Evolutionary conservation across 2,329 filamentous ascomycete species (phyloP).

Genomic region (Neocucurbitaria cava): DNA sequence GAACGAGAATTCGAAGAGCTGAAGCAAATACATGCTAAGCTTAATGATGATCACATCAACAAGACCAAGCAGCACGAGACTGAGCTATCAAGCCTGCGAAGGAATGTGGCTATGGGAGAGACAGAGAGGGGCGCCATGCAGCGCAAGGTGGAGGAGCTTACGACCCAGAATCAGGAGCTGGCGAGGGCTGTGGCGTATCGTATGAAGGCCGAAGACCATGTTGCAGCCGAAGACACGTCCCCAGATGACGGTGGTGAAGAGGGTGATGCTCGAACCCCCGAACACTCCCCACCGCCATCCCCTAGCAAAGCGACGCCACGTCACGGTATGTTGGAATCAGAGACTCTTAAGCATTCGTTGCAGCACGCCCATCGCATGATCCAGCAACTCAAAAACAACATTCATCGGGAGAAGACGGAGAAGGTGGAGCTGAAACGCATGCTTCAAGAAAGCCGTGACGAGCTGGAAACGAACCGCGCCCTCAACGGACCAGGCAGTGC

Average conservation of each 20-base stretch:
- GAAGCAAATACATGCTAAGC: conserved; percentile 77
- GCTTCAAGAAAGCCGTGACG: conserved; percentile 92
- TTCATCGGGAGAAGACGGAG: conserved; percentile 98
- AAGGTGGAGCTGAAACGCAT: conserved; percentile 95
- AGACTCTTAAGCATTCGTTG: conserved; percentile 92
- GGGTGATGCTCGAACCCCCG: conserved; percentile 71
- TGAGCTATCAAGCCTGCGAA: conserved; percentile 83
- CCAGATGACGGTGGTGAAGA: conserved; percentile 58
- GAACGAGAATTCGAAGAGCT: conserved; percentile 93
- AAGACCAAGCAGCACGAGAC: conserved; percentile 85
- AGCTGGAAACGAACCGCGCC: conserved; percentile 75
- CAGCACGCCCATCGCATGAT: conserved; percentile 96
- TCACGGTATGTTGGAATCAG: conserved; percentile 89
- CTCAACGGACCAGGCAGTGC: conserved; percentile 53
- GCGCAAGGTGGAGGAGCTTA: conserved; percentile 86
- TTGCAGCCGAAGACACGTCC: conserved; percentile 64
- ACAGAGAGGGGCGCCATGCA: conserved; percentile 79
- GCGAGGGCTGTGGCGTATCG: conserved; percentile 82
- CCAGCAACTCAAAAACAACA: conserved; percentile 90
- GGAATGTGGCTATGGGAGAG: conserved; percentile 79
- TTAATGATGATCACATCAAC: conserved; percentile 80
- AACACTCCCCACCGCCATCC: conserved; percentile 88
- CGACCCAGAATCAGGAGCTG: conserved; percentile 87
- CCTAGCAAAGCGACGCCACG: conserved; percentile 91
- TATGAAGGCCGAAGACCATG: conserved; percentile 67